Evolutionary conservation across 1,284 basidiomycete genomes (phyloP).

Genomic region (Golubevia sp.): DNA sequence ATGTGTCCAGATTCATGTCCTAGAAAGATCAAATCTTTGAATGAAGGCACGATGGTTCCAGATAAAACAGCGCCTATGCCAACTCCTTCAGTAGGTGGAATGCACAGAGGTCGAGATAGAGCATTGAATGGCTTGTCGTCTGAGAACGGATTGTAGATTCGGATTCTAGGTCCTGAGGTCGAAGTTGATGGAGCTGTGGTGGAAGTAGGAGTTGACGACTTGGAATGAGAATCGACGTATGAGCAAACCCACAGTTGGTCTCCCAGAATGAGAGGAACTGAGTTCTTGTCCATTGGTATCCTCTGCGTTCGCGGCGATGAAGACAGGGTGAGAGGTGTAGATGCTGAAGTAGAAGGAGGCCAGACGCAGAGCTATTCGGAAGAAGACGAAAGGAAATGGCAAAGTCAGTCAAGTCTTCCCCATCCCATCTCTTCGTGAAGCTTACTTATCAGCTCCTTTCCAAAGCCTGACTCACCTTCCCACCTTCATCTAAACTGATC

Average conservation of each 20-base stretch:
- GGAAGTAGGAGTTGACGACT: not conserved
- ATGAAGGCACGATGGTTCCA: slow-evolving; percentile 75
- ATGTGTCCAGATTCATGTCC: slow-evolving; percentile 91
- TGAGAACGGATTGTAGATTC: slow-evolving; percentile 51
- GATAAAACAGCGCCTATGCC: slow-evolving; percentile 79
- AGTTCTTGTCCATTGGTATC: slow-evolving; percentile 43
- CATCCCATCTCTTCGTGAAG: not conserved
- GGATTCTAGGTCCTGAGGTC: slow-evolving; percentile 21
- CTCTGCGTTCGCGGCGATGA: slow-evolving; percentile 27
- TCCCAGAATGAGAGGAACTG: slow-evolving; percentile 32
- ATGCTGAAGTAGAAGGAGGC: not conserved
- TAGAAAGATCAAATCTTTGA: slow-evolving; percentile 75
- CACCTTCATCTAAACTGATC: slow-evolving; percentile 49
- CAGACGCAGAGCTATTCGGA: slow-evolving; percentile 1
- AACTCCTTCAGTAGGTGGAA: slow-evolving; percentile 66
- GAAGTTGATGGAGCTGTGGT: not conserved
- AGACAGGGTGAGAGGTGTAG: not conserved
- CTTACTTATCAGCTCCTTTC: not conserved
- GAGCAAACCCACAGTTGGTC: slow-evolving; percentile 49
- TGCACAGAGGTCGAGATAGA: slow-evolving; percentile 25
- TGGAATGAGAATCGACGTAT: slow-evolving; percentile 5
- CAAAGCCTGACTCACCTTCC: slow-evolving; percentile 52
- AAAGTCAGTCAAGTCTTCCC: not conserved
- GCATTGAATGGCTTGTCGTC: slow-evolving; percentile 55
- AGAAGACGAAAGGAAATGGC: slow-evolving; percentile 8